Percentiles rank a stretch among this genome's conserved stretches.
Evolutionary conservation across 305 asterid genomes (phyloP).

Genomic region (Solanum hybrid): DNA sequence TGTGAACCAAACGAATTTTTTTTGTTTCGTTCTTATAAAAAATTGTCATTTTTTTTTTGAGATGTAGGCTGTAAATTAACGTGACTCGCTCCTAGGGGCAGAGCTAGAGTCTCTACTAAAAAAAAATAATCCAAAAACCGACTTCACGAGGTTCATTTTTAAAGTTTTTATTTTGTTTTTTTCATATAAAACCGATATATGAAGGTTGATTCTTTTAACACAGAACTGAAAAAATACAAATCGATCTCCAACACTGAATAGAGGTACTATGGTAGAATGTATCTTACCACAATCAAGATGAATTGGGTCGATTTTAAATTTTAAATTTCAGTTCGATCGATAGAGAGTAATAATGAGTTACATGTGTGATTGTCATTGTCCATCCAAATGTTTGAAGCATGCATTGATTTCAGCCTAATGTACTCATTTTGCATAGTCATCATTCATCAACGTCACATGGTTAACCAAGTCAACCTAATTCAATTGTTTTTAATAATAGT

Average conservation of each 20-base stretch:
- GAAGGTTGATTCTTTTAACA: not conserved
- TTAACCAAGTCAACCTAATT: constrained; percentile 9
- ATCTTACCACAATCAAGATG: not conserved
- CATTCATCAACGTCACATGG: not conserved
- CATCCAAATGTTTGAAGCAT: not conserved
- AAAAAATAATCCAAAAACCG: too few species aligned
- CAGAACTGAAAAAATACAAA: too few species aligned
- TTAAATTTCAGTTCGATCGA: not conserved
- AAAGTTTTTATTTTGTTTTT: not conserved
- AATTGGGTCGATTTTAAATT: not conserved
- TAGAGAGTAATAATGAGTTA: constrained; percentile 9
- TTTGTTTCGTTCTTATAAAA: not conserved
- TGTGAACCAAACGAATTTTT: not conserved
- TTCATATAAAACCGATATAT: too few species aligned
- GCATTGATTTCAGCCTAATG: constrained; percentile 5
- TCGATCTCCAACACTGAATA: too few species aligned
- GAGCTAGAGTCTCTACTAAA: not conserved
- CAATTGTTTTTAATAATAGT: constrained; percentile 1
- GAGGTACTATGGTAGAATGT: not conserved
- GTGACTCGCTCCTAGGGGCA: not conserved
- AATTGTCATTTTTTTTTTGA: not conserved
- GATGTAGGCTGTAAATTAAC: not conserved
- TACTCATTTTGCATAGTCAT: constrained; percentile 1
- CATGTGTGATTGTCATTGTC: constrained; percentile 12
- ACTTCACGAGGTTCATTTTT: too few species aligned